These are phyloP conservation scores for Didymella arachidicola DNA, from an alignment of 2,329 filamentous ascomycete genomes.

Conservation along the genomic window DNA sequence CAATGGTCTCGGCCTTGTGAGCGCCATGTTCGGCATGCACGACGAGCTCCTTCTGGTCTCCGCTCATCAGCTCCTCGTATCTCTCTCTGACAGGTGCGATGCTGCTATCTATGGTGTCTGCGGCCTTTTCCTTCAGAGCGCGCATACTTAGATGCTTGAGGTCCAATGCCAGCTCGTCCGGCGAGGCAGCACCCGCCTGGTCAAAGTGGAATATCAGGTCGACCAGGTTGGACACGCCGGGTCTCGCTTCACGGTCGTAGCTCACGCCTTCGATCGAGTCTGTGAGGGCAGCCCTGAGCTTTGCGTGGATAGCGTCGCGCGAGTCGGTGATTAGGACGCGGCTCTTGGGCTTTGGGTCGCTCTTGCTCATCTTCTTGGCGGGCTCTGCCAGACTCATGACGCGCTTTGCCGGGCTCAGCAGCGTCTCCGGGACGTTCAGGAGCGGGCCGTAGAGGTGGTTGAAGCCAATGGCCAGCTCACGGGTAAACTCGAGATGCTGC, in stretches of 20 bases:
- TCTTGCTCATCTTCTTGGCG: conserved; percentile 92
- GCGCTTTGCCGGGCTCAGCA: conserved; percentile 70
- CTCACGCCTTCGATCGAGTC: conserved; percentile 73
- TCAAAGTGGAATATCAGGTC: conserved; percentile 79
- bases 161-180: conserved; percentile 57
- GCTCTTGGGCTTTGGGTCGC: conserved; percentile 72
- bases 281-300: conserved; percentile 77
- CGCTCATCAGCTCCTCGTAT: conserved; percentile 63
- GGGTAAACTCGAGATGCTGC: conserved; percentile 92
- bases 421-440: conserved; percentile 38
- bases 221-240: conserved; percentile 87
- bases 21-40: conserved; percentile 67
- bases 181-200: conserved; percentile 44
- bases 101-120: conserved; percentile 63
- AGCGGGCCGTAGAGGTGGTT: conserved; percentile 73
- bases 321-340: conserved; percentile 84
- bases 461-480: conserved; percentile 86
- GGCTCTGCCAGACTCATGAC: conserved; percentile 90
- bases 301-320: conserved; percentile 68
- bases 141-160: conserved; percentile 59
- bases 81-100: conserved; percentile 64
- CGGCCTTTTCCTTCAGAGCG: conserved; percentile 70
- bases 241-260: conserved; percentile 74
- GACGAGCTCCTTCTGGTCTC: conserved; percentile 63
- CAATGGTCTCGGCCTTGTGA: conserved; percentile 67